Conservation (phyloP, 164 flowering plant genomes). For the Piper betle region DNA sequence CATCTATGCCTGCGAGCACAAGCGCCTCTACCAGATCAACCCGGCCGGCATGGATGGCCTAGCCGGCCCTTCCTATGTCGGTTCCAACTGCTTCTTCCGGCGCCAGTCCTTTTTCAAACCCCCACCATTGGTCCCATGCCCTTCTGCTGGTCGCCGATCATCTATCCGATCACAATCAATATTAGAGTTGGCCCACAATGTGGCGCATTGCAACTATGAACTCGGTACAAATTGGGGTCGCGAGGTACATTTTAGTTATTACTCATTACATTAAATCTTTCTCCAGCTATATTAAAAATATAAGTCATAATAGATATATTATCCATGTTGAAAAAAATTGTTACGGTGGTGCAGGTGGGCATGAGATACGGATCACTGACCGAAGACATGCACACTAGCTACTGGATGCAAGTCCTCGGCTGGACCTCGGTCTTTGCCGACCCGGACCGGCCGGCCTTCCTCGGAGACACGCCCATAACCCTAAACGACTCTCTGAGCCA, state of each 20-base stretch:
- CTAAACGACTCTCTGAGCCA: constrained; percentile 43
- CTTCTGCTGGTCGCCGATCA: neutral
- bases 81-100: constrained; percentile 47
- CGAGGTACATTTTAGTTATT: neutral
- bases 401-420: constrained; percentile 53
- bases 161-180: constrained; percentile 4
- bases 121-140: constrained; percentile 11
- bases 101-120: constrained; percentile 43
- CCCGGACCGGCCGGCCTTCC: constrained; percentile 55
- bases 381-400: constrained; percentile 72
- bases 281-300: no score
- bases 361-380: constrained; percentile 65
- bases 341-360: constrained; percentile 29
- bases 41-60: constrained; percentile 52
- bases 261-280: no score
- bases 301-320: no score
- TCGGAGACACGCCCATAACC: constrained; percentile 42
- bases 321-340: no score
- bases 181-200: neutral
- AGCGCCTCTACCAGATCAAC: constrained; percentile 21
- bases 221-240: constrained; percentile 4
- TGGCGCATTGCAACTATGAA: constrained; percentile 4
- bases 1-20: constrained; percentile 26
- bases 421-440: constrained; percentile 57
- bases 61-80: constrained; percentile 36